Evolutionary conservation across 495 filamentous ascomycete species (phyloP), one percentile per base, ranked within the genome.

Genomic region (Penicillium samsonianum): DNA sequence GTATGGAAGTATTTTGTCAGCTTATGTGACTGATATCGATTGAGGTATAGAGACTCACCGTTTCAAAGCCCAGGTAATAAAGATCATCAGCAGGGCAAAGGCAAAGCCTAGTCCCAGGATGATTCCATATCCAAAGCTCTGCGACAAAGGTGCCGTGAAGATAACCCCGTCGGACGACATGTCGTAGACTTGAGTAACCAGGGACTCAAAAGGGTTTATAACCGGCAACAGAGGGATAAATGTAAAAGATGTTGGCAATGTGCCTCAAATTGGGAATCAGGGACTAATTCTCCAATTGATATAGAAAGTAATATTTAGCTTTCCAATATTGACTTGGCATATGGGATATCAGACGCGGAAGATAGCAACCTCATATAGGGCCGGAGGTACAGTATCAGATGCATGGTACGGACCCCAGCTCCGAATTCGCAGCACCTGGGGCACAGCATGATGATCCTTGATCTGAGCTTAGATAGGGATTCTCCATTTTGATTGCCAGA

Each of bases 111-210:
- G 73, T 17, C 90, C 90, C 14, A 93, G 72, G 54, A 93, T 87
- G 66, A 95, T 88, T 55, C 89, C 90, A 84, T 93, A 94, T 62
- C 90, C 90, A 65, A 87, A 88, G 43, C 81, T 85, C 65, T 88
- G 82, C 53, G 75, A 78, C 22, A 94, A 78, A 6, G 89, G 84
- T 20, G 87, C 72, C n/a, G 57, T 62, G 50, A 79, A 79, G 4
- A 47, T 57, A 25, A 61, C 60, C 28, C 50, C 38, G 25, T 31
- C 47, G n/a, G 47, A 49, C 28, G 46, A 25, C 20, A 25, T 37
- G 26, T 17, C 17, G 14, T 48, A 33, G 11, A 10, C 42, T 19
- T 41, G 17, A 33, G 5, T 12, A n/a, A 26, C 3, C 20, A 23
- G 31, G 5, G 20, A 37, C 9, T 12, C 17, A 2, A n/a, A 2